phyloP scores from a whole-genome alignment of 2,329 filamentous ascomycete species.

The Fusarium fracticaudum region DNA sequence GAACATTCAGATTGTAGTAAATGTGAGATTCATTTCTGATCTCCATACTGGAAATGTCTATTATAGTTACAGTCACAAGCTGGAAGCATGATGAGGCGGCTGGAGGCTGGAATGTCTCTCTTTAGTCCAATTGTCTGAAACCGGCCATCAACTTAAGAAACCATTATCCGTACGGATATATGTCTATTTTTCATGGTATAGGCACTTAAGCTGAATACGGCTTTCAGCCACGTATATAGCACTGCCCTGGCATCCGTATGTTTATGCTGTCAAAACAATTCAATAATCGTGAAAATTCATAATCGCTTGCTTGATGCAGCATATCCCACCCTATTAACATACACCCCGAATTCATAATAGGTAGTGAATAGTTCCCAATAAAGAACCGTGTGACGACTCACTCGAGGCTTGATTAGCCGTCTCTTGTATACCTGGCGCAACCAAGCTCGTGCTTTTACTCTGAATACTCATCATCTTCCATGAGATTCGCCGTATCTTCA shows the following conservation, averaged over 20 bases:
- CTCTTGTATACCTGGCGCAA: not conserved
- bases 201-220: not conserved
- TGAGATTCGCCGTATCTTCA: conserved; percentile 68
- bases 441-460: conserved; percentile 24
- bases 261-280: conserved; percentile 7
- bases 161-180: not conserved
- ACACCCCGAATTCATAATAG: conserved; percentile 5
- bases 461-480: conserved; percentile 58
- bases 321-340: conserved; percentile 12
- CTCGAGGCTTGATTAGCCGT: conserved; percentile 5
- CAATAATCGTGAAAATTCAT: conserved; percentile 1
- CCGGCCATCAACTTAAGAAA: conserved; percentile 26
- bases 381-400: not conserved
- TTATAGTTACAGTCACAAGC: not conserved
- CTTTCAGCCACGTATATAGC: not conserved
- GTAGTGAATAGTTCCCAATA: not conserved
- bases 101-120: conserved; percentile 36
- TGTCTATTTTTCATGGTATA: not conserved
- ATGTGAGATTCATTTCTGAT: not conserved
- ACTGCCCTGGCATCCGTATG: not conserved
- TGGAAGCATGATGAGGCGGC: conserved; percentile 9
- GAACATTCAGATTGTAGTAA: not conserved
- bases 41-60: not conserved
- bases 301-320: conserved; percentile 11
- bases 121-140: conserved; percentile 34